Base-by-base conservation (phyloP, 768 basidiomycete genomes). In the Leccinum obscurum region DNA sequence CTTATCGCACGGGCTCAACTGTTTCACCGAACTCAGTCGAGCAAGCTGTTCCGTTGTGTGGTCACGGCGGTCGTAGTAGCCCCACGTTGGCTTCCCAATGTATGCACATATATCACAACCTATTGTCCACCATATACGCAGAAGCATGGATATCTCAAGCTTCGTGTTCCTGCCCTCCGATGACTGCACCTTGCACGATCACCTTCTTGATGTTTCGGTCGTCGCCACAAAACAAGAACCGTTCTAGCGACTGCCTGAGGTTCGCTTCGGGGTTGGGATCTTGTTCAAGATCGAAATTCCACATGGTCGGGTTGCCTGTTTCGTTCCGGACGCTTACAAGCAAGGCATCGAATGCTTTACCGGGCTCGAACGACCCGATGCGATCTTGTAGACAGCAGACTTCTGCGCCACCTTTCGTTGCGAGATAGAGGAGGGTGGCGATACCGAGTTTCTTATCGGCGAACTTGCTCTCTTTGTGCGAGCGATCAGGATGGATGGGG, bases 331-430 rank as follows among this genome's bases (percentile, higher is more conserved):
- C 77, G 68, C 78, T 84, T 24, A 96, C 85, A 4, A 92, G 63
- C 8, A 98, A 76, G 0, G 96, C 96, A 70, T 98, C 96, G 68
- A 98, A 98, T 62, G 85, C 87, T 76, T 94, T 96, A 3, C 93
- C 94, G 3, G 79, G 77, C 14, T 77, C 78, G 63, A 98, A 92
- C 17, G 87, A 89, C 7, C 96, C 96, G 15, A 91, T 80, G 44
- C 78, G 81, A 26, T 83, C 74, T 56, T 85, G 80, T 11, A 97
- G 75, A 54, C 80, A 79, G 68, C 93, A 95, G 0, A 98, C 86
- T 24, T 85, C 80, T 2, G 96, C 96, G 1, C 96, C 96, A 35
- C 96, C 96, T 24, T 89, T 77, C 4, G 96, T 98, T 9, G 96
- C 95, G 55, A 98, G 87, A 78, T 94, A 89, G 58, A 98, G 79